phyloP scores from a whole-genome alignment of 805 yeast genomes.

The Suhomyces faveliae region DNA sequence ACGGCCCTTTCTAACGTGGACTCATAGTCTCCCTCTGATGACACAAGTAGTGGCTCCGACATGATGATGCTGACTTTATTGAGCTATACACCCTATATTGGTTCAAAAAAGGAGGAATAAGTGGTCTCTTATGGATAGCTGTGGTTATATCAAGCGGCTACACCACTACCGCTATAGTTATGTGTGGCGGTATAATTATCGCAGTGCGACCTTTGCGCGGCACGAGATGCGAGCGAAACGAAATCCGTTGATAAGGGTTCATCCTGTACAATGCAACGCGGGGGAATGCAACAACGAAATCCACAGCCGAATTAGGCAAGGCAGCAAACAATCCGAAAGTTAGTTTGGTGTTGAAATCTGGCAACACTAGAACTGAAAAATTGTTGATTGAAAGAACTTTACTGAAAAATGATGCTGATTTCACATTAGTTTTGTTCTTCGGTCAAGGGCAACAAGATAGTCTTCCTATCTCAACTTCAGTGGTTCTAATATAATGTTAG shows the following conservation, averaged over 20 bases:
- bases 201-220: not conserved
- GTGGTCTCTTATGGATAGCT: not conserved
- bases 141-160: not conserved
- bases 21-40: not conserved
- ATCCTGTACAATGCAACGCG: not conserved
- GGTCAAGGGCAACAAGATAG: too few relatives aligned
- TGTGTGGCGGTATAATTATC: not conserved
- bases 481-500: too few relatives aligned
- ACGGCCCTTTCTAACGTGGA: slow-evolving; percentile 28
- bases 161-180: not conserved
- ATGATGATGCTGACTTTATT: not conserved
- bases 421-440: too few relatives aligned
- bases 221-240: not conserved
- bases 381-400: too few relatives aligned
- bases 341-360: too few relatives aligned
- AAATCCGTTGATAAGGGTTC: not conserved
- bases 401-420: too few relatives aligned
- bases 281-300: not conserved
- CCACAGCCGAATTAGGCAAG: not conserved
- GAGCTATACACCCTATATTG: not conserved
- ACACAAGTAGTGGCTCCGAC: not conserved
- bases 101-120: not conserved
- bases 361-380: too few relatives aligned
- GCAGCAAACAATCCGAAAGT: not conserved
- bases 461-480: too few relatives aligned